Base-by-base conservation (phyloP, 805 yeast species). In the Metschnikowia lochheadii region DNA sequence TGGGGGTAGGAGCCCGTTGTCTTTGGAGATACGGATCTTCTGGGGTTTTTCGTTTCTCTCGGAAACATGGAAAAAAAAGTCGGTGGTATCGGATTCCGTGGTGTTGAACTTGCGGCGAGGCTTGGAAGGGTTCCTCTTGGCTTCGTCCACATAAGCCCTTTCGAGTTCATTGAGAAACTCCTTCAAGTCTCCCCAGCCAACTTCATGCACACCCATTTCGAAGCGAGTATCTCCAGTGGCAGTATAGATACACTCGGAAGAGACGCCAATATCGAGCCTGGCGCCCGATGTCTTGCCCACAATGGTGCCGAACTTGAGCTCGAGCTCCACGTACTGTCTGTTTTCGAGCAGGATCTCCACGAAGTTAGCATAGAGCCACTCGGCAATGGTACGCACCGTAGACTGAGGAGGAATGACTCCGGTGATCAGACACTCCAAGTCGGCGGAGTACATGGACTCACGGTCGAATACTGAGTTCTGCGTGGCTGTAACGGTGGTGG, bases 291-390 rank as follows among this genome's bases (percentile, higher is more conserved):
- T 76, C 53, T 83, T 84, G 54, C 83, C 85, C 70, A 83, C 80
- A 26, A 87, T 80, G 17, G 81, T 73, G 4, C 95, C 95, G 57
- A 85, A 79, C 62, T 87, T 87, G 61, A 85, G 72, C 67, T 87
- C 95, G 58, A 87, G 67, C 70, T 87, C 95, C 29, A 87, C 74
- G 53, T 62, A 59, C 59, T 73, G 79, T 20, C 83, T 74, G 59
- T 76, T 78, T 38, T 79, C 80, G 20, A 70, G 71, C 37, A 81
- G 79, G 37, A 88, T 77, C 33, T 87, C 87, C 41, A 77, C 76
- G 43, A 89, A 75, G 55, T 87, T 85, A 17, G 95, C 90, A 74
- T 86, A 90, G 7, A 91, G 77, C 97, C 97, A 91, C 58, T 85
- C 89, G 20, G 94, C 86, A 6, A 91, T 82, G 33, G 87, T 81